These are phyloP conservation scores for Penicillium parvum DNA, from an alignment of 495 filamentous ascomycete genomes.

Conservation along the genomic window DNA sequence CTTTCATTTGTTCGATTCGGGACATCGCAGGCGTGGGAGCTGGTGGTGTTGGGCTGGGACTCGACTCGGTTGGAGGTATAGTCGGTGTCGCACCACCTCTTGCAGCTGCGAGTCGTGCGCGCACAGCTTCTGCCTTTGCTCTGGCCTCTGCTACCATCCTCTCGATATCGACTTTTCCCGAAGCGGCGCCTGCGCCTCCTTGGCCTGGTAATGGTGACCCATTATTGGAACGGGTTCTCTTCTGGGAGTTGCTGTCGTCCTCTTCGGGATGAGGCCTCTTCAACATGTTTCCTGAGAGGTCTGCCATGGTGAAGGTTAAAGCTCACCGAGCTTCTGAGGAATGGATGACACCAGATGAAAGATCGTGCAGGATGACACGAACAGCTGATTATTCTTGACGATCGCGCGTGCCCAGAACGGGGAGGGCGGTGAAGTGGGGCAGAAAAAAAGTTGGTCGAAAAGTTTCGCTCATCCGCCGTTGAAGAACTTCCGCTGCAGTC, in stretches of 20 bases:
- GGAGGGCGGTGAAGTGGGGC: constrained; percentile 23
- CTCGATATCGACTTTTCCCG: constrained; percentile 51
- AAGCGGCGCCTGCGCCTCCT: constrained; percentile 28
- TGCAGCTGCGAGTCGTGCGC: constrained; percentile 49
- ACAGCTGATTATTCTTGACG: neutral
- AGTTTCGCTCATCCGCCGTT: constrained; percentile 27
- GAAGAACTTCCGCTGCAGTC: constrained; percentile 21
- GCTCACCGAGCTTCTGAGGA: constrained; percentile 2
- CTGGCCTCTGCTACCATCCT: constrained; percentile 60
- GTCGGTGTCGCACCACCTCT: constrained; percentile 34
- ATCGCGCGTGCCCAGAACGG: constrained; percentile 12
- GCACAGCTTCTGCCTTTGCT: constrained; percentile 56
- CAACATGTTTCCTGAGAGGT: constrained; percentile 44
- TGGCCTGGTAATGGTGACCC: constrained; percentile 49
- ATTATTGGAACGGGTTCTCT: constrained; percentile 56
- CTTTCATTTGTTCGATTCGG: constrained; percentile 66
- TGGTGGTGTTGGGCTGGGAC: constrained; percentile 41
- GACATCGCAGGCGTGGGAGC: constrained; percentile 47
- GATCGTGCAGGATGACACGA: neutral
- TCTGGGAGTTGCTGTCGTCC: constrained; percentile 50
- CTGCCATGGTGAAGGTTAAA: constrained; percentile 41
- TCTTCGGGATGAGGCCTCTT: constrained; percentile 59
- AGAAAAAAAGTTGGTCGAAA: constrained; percentile 32
- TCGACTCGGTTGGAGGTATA: constrained; percentile 26
- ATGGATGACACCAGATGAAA: neutral